Evolutionary conservation across 352 stramenopile genomes (phyloP), one percentile per base, ranked within the genome.

Genomic region (Phytophthora capsici): DNA sequence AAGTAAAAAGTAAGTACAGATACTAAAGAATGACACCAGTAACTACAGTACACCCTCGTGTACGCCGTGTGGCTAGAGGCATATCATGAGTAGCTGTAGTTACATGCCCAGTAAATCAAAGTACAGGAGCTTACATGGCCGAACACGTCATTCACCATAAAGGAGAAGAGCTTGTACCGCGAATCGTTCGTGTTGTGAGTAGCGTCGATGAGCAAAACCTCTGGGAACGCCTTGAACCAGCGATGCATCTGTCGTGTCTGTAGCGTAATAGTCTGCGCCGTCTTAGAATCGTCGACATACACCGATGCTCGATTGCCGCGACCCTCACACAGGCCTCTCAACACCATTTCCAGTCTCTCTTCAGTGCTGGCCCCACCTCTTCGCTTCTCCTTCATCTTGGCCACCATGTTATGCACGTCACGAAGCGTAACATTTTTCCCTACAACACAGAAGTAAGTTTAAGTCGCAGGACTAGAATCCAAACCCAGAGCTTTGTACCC

Each of bases 91-190:
- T n/a, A n/a, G n/a, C n/a, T n/a, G n/a, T n/a, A n/a, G n/a, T n/a
- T n/a, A n/a, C n/a, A n/a, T n/a, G n/a, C n/a, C n/a, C n/a, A n/a
- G n/a, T n/a, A n/a, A n/a, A n/a, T n/a, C n/a, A n/a, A n/a, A n/a
- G n/a, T n/a, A n/a, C n/a, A n/a, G n/a, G n/a, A n/a, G n/a, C n/a
- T n/a, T n/a, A n/a, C n/a, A n/a, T 61, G 53, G 2, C 19, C 41
- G 6, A 38, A 51, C 0, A 53, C 28, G 23, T 53, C 53, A 9
- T 53, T 14, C n/a, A 61, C 14, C 53, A 61, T 53, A 28, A 61
- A 61, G 14, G 53, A 61, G n/a, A 64, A 64, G n/a, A 64, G 38
- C 20, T 64, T 46, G 40, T 46, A 46, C 5, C 47, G n/a, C 2
- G 34, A 48, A 2, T 48, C 37, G 20, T 63, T 63, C 2, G 56